These are phyloP conservation scores for Malassezia brasiliensis DNA, from an alignment of 1,284 basidiomycete species.

Conservation along the genomic window DNA sequence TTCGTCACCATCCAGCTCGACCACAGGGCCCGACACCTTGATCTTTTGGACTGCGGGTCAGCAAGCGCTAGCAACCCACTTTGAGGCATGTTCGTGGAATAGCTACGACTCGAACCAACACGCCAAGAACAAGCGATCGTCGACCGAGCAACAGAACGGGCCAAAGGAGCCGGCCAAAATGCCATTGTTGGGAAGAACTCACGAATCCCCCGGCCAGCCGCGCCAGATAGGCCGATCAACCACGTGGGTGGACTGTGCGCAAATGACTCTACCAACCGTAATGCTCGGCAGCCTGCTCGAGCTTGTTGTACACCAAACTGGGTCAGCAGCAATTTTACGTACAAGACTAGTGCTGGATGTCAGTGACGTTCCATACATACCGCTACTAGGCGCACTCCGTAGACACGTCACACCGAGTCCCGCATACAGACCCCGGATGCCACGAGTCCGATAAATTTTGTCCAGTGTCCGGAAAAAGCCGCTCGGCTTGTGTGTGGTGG, in stretches of 20 bases:
- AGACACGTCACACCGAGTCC: conserved; percentile 85
- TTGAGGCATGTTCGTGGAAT: conserved; percentile 1
- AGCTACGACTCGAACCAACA: neutral
- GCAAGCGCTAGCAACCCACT: conserved; percentile 3
- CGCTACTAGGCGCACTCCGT: conserved; percentile 61
- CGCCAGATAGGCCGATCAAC: neutral
- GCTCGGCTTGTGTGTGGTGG: conserved; percentile 26
- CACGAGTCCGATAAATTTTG: conserved; percentile 67
- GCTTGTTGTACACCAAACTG: conserved; percentile 36
- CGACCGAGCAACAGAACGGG: neutral
- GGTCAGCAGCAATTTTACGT: neutral
- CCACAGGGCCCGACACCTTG: conserved; percentile 77
- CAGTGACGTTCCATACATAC: conserved; percentile 23
- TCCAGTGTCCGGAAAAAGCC: conserved; percentile 64
- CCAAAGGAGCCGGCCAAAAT: neutral
- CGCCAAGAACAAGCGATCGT: neutral
- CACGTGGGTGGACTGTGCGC: neutral
- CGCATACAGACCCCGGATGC: conserved; percentile 77
- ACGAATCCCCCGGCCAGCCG: neutral
- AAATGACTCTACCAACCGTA: conserved; percentile 22
- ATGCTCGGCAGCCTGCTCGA: conserved; percentile 28
- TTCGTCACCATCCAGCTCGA: conserved; percentile 61
- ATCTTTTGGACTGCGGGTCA: conserved; percentile 52
- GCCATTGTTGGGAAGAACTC: neutral
- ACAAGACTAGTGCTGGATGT: conserved; percentile 10